Evolutionary conservation across 805 yeast genomes (phyloP).

Genomic region (Komagataella kurtzmanii): DNA sequence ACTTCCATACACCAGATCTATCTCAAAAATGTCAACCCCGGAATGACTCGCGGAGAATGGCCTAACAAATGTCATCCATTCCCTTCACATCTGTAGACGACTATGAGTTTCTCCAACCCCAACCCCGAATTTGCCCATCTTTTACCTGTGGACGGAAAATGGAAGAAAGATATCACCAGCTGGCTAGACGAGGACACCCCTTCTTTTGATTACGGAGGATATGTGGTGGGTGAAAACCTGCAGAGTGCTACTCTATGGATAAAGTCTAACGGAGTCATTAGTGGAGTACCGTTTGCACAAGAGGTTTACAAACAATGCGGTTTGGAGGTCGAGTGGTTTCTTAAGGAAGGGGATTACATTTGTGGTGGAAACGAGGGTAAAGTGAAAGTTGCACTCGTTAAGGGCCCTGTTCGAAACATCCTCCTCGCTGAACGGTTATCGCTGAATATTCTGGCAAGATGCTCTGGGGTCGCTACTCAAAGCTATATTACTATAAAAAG

Average conservation of each 20-base stretch:
- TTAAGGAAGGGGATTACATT: constrained; percentile 54
- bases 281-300: constrained; percentile 82
- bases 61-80: not conserved
- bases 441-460: constrained; percentile 65
- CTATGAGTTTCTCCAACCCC: constrained; percentile 14
- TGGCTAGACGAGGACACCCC: constrained; percentile 88
- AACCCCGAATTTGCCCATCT: constrained; percentile 29
- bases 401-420: constrained; percentile 69
- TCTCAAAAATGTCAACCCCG: not conserved
- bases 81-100: not conserved
- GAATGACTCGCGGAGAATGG: not conserved
- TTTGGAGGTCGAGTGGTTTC: constrained; percentile 58
- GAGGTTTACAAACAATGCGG: constrained; percentile 75
- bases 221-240: constrained; percentile 69
- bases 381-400: constrained; percentile 61
- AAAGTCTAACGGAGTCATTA: constrained; percentile 66
- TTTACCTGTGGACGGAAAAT: constrained; percentile 62
- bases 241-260: constrained; percentile 71
- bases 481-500: constrained; percentile 39
- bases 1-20: not conserved
- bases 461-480: constrained; percentile 81
- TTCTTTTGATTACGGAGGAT: constrained; percentile 89
- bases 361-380: constrained; percentile 26
- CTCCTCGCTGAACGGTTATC: constrained; percentile 80
- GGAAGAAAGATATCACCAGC: constrained; percentile 67